These are phyloP conservation scores for Pilatotrama ljubarskyi DNA, from an alignment of 768 basidiomycete genomes.

Conservation along the genomic window DNA sequence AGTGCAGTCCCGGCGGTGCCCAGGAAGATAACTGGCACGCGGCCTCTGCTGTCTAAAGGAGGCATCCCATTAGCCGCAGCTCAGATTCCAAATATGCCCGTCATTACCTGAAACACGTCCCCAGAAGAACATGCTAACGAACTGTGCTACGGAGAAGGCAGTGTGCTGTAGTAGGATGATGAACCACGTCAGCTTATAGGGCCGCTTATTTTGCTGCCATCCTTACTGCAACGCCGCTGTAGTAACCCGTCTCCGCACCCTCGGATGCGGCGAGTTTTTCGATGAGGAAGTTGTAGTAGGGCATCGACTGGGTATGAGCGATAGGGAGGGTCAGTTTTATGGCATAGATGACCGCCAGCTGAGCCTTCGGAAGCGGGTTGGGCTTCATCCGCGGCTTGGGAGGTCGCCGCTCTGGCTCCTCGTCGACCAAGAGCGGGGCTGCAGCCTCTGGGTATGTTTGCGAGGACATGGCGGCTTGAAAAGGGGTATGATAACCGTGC, in stretches of 20 bases:
- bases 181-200: neutral
- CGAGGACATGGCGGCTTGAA: neutral
- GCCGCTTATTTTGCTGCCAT: neutral
- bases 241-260: constrained; percentile 62
- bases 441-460: neutral
- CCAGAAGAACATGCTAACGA: constrained; percentile 61
- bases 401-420: neutral
- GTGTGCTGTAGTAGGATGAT: constrained; percentile 47
- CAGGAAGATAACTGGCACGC: constrained; percentile 59
- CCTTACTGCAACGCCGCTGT: constrained; percentile 64
- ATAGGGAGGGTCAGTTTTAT: constrained; percentile 61
- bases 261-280: constrained; percentile 51
- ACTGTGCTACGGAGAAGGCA: constrained; percentile 54
- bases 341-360: constrained; percentile 55
- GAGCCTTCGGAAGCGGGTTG: constrained; percentile 54
- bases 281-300: constrained; percentile 69
- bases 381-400: neutral
- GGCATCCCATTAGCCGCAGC: neutral
- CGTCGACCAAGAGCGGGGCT: neutral
- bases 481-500: neutral
- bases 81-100: neutral
- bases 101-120: constrained; percentile 49
- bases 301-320: constrained; percentile 57
- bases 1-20: constrained; percentile 51
- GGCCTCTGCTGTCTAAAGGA: constrained; percentile 57